Conservation (phyloP, 2,329 filamentous ascomycete species). For the Trichoderma sp. region DNA sequence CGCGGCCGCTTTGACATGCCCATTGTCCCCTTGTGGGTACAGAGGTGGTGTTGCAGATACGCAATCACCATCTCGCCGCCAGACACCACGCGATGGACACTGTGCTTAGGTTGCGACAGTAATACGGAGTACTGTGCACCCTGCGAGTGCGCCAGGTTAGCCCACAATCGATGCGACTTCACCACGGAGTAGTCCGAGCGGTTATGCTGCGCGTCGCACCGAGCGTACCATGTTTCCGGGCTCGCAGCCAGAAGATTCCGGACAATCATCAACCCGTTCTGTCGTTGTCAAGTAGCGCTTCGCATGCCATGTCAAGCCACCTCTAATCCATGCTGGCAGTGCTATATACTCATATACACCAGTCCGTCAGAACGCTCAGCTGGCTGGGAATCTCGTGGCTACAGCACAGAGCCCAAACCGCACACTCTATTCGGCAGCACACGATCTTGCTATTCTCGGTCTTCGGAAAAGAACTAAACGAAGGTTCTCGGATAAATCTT, state of each 20-base stretch:
- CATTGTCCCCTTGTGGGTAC: constrained; percentile 6
- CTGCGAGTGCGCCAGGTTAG: background rate
- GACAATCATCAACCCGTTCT: constrained; percentile 19
- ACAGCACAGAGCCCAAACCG: background rate
- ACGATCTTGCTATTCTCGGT: constrained; percentile 4
- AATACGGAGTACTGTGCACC: constrained; percentile 5
- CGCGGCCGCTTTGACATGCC: constrained; percentile 16
- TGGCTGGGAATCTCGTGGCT: background rate
- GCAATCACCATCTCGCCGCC: constrained; percentile 6
- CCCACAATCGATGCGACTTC: constrained; percentile 7
- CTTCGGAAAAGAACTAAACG: constrained; percentile 14
- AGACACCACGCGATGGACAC: constrained; percentile 8
- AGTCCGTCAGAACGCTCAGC: background rate
- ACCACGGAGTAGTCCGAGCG: constrained; percentile 20
- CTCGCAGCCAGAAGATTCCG: background rate
- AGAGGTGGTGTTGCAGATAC: background rate
- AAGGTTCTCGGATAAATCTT: background rate
- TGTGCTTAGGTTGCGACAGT: background rate
- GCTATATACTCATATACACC: background rate
- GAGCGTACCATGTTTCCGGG: constrained; percentile 19
- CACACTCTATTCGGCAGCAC: background rate
- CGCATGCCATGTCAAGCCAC: background rate
- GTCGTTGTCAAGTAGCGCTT: background rate
- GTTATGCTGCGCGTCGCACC: constrained; percentile 13
- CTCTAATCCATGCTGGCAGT: background rate